Evolutionary conservation across 2,329 filamentous ascomycete genomes (phyloP).

Genomic region (Aspergillus tanneri): DNA sequence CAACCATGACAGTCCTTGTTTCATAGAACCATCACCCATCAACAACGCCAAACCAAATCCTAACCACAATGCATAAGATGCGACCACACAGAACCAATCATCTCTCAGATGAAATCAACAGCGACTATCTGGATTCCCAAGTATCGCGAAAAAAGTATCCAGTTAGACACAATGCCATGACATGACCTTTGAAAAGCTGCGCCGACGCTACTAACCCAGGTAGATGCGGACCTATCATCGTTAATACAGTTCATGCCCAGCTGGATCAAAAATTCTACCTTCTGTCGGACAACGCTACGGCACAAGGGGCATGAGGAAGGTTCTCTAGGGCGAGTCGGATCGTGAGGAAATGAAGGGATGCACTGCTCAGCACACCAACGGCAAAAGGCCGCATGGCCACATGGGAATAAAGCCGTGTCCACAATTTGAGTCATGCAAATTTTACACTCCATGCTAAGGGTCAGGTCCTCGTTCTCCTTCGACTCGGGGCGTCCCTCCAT

Average conservation of each 20-base stretch:
- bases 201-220: conserved; percentile 1
- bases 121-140: too few species aligned
- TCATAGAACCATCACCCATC: too few species aligned
- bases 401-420: conserved; percentile 54
- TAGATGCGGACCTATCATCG: conserved; percentile 5
- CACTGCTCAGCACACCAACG: conserved; percentile 54
- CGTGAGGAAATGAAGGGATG: neutral
- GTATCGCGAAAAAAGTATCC: too few species aligned
- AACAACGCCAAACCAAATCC: too few species aligned
- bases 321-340: neutral
- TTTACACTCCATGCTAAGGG: conserved; percentile 52
- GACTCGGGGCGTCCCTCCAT: conserved; percentile 49
- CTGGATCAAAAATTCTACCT: neutral
- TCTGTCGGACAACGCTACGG: neutral
- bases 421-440: conserved; percentile 55
- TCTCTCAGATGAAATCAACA: too few species aligned
- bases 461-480: conserved; percentile 51
- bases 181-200: too few species aligned
- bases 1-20: too few species aligned
- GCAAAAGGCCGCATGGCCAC: conserved; percentile 57
- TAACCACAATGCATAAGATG: too few species aligned
- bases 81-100: too few species aligned
- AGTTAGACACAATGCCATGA: too few species aligned
- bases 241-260: too few species aligned
- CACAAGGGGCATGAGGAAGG: neutral